Conservation (phyloP, 2,329 filamentous ascomycete genomes). For the Aspergillus sp. region DNA sequence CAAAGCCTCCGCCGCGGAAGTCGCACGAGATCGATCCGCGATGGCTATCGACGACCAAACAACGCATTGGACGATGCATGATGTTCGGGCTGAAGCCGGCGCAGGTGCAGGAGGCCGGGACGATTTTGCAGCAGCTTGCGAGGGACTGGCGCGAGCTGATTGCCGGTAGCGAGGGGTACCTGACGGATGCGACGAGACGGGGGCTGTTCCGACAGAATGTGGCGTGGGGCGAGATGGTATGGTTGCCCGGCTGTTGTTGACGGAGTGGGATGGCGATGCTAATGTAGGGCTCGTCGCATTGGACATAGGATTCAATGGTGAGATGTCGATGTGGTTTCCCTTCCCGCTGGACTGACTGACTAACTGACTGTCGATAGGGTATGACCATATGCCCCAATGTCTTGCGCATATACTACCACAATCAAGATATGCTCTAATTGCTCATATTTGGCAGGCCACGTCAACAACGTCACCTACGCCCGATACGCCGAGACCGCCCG, state of each 20-base stretch:
- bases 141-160: conserved; percentile 70
- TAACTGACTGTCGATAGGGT: not conserved
- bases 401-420: not conserved
- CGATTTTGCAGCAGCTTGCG: conserved; percentile 60
- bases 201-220: conserved; percentile 67
- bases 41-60: conserved; percentile 69
- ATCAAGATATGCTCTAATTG: conserved; percentile 1
- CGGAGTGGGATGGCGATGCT: conserved; percentile 11
- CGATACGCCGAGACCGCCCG: conserved; percentile 80
- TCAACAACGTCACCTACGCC: conserved; percentile 84
- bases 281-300: conserved; percentile 11
- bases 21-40: conserved; percentile 47
- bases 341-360: not conserved
- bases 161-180: conserved; percentile 72
- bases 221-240: conserved; percentile 83
- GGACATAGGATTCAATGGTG: conserved; percentile 47
- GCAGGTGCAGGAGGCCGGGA: conserved; percentile 59
- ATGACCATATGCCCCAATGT: not conserved
- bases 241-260: not conserved
- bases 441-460: conserved; percentile 58
- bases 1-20: conserved; percentile 15
- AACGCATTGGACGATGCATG: conserved; percentile 71
- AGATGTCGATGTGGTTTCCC: conserved; percentile 15
- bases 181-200: conserved; percentile 61
- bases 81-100: conserved; percentile 64